A percentile compares a stretch with the other conserved stretches of the same genome.
Conservation (phyloP, 2,329 filamentous ascomycete species). For the Alternaria rosae region DNA sequence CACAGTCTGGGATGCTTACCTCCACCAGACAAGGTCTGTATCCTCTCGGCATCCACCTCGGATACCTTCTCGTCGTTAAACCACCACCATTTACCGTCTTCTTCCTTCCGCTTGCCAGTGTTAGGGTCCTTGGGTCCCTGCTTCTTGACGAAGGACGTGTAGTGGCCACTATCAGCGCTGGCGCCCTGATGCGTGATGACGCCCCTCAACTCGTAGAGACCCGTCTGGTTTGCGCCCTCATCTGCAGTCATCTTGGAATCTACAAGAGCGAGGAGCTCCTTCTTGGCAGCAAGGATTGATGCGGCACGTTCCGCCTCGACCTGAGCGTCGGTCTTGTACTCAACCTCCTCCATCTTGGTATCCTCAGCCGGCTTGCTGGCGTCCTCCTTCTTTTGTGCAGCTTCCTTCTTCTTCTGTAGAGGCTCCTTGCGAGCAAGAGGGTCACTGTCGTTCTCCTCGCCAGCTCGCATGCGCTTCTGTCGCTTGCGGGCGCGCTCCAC, state of each 20-base stretch:
- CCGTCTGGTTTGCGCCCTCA: conserved; percentile 87
- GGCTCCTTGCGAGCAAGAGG: conserved; percentile 57
- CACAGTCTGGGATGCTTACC: conserved; percentile 60
- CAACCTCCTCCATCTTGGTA: conserved; percentile 73
- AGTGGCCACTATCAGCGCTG: conserved; percentile 96
- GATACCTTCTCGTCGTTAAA: conserved; percentile 98
- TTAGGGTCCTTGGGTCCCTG: conserved; percentile 73
- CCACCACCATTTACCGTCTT: conserved; percentile 99
- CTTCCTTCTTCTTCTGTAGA: conserved; percentile 60
- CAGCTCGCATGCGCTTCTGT: conserved; percentile 74
- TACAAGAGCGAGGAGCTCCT: conserved; percentile 82
- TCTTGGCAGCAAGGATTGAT: conserved; percentile 80
- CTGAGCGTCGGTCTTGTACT: conserved; percentile 92
- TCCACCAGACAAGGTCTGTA: conserved; percentile 86
- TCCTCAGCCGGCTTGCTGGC: conserved; percentile 65
- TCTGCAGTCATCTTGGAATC: conserved; percentile 77
- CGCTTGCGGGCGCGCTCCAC: conserved; percentile 90
- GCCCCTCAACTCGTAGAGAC: conserved; percentile 91
- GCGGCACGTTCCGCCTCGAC: conserved; percentile 84
- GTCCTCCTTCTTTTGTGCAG: conserved; percentile 54
- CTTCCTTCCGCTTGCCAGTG: conserved; percentile 78
- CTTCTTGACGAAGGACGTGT: conserved; percentile 98
- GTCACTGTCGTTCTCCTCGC: conserved; percentile 60
- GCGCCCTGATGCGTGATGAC: conserved; percentile 97
- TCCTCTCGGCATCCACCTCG: conserved; percentile 90